Evolutionary conservation across 2,329 filamentous ascomycete genomes (phyloP), one percentile per base, ranked within the genome.

Genomic region (Cylindrodendrum hubeiense): DNA sequence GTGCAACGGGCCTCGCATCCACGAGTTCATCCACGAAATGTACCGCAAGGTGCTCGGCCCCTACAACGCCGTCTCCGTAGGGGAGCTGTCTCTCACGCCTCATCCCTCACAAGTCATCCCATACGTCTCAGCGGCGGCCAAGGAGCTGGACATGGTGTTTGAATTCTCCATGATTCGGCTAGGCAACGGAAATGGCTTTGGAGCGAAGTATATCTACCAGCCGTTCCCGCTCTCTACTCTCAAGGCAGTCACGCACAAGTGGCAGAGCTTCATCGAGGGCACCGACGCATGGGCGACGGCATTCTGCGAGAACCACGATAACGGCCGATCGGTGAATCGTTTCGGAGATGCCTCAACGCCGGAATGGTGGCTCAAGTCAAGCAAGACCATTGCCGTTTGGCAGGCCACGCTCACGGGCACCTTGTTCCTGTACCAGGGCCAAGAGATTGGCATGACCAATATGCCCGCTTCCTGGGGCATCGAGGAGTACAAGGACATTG

Each of bases 301-400:
- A 0, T 91, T 90, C 69, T 82, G 85, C 54, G 89, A 91, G 70
- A 91, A 91, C 67, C 89, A 91, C 72, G 89, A 91, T 70, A 87
- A 89, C 39, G 86, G 85, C 0, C 81, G 89, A 0, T 84, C 84
- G 0, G 80, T 91, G 0, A 86, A 85, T 15, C 82, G 89, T 0
- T 91, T 86, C 64, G 84, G 83, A 0, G 78, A 83, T 12, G 81
- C 79, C 0, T 80, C 82, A 1, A 81, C 81, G 4, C 79, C 84
- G 1, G 80, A 80, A 7, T 72, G 80, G 39, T 83, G 86, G 63
- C 65, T 78, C 0, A 73, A 77, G 5, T 84, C 83, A 8, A 84
- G 84, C 1, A 89, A 88, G 74, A 84, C 86, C 39, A 78, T 90
- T 13, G 85, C 86, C 0, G 68, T 86, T 6, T 83, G 85, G 79